Evolutionary conservation across 345 rosid genomes (phyloP), one percentile per base, ranked within the genome.

Genomic region (Lepidium aucheri): DNA sequence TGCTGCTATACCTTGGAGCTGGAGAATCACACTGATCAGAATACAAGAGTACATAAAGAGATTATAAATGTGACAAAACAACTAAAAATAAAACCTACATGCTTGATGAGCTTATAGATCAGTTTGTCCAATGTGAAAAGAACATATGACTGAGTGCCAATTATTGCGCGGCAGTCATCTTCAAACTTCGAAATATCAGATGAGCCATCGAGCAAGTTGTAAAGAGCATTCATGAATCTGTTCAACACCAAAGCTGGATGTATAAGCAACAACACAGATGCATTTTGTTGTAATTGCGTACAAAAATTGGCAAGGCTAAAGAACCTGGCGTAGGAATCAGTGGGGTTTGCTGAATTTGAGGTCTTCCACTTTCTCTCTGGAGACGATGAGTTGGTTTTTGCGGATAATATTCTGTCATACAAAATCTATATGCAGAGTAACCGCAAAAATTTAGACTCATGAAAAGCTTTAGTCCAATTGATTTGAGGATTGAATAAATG

Each of bases 111-210:
- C 80, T 91, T 91, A 76, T 82, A 86, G 46, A 94, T 87, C 75
- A 94, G 79, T 73, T 94, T 94, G 78, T 94, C 97, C 81, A 94
- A 74, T 42, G 99, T 94, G 81, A 94, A 94, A 8, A 94, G 83
- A 36, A 94, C 78, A 62, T 94, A 94, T 28, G 99, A 94, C 75
- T 88, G 99, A 2, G 97, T 90, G 54, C 99, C 99, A 43, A 94
- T 87, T 46, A 91, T 88, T 76, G 95, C 89, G 26, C 96, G 91
- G 60, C 99, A 94, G 22, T 94, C 99, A 67, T 94, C 97, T 82
- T 94, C 99, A 63, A 91, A 94, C 80, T 91, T 94, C 0, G 91
- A 73, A 73, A 87, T 94, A 70, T 90, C 96, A 54, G 96, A 91
- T 63, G 96, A 84, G 43, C 99, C 99, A 74, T 91, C 96, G 15